Percentiles rank a stretch among this genome's conserved stretches.
Conservation (phyloP, 257 asterid species). For the Henckelia pumila region DNA sequence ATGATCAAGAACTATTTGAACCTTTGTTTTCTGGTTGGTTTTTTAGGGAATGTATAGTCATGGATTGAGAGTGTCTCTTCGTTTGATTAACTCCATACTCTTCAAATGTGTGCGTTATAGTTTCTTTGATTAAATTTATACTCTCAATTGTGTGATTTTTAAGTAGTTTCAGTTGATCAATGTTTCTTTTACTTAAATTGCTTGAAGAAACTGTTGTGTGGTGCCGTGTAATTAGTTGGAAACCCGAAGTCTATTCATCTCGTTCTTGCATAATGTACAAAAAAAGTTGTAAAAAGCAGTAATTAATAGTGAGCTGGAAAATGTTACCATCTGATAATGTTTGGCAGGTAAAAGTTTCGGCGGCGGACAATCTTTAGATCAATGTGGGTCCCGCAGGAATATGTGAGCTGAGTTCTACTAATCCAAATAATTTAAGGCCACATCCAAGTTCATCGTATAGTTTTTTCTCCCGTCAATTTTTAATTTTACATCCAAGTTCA, state of each 20-base stretch:
- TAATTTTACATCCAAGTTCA: too few relatives aligned
- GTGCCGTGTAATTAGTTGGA: not conserved
- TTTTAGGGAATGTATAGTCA: conserved; percentile 46
- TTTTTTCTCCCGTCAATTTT: too few relatives aligned
- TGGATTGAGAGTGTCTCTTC: conserved; percentile 34
- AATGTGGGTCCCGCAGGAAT: too few relatives aligned
- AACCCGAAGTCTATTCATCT: not conserved
- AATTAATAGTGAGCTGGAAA: too few relatives aligned
- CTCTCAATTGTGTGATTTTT: not conserved
- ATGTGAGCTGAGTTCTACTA: too few relatives aligned
- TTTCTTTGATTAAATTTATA: conserved; percentile 14
- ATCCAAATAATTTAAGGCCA: not conserved
- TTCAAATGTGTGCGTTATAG: not conserved
- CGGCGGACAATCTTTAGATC: too few relatives aligned
- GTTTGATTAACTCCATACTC: not conserved
- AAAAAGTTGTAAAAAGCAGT: too few relatives aligned
- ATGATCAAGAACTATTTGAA: conserved; percentile 28
- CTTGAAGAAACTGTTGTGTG: not conserved
- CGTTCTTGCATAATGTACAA: too few relatives aligned
- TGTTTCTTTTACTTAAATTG: not conserved
- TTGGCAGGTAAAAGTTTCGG: too few relatives aligned
- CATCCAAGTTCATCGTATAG: too few relatives aligned
- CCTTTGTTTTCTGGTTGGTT: conserved; percentile 33
- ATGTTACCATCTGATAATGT: too few relatives aligned
- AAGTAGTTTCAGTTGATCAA: not conserved